Evolutionary conservation across 176 grass and related monocot genomes (phyloP).

Genomic region (Rhynchospora tenuis): DNA sequence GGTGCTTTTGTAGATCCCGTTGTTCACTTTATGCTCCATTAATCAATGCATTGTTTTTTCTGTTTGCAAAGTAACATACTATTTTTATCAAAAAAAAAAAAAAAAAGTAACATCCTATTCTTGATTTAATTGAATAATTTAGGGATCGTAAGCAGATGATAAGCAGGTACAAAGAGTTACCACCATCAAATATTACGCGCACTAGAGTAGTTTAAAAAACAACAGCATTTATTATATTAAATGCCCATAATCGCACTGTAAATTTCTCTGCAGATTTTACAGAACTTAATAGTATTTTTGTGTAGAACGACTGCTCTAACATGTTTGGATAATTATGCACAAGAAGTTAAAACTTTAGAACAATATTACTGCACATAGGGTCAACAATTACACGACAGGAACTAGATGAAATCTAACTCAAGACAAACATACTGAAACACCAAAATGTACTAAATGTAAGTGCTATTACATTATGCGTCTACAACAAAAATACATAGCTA

Average conservation of each 20-base stretch:
- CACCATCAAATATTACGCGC: neutral
- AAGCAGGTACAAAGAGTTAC: neutral
- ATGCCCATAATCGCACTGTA: neutral
- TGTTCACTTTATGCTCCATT: too few relatives aligned
- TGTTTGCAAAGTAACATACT: neutral
- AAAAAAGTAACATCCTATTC: too few relatives aligned
- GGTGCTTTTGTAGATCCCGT: too few relatives aligned
- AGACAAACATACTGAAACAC: neutral
- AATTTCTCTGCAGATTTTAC: neutral
- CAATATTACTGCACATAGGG: neutral
- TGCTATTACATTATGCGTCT: neutral
- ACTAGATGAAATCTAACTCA: neutral
- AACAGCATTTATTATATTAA: neutral
- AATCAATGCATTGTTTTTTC: too few relatives aligned
- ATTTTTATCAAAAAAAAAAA: too few relatives aligned
- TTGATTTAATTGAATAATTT: too few relatives aligned
- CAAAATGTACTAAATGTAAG: slow-evolving; percentile 2
- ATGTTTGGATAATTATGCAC: neutral
- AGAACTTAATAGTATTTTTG: neutral
- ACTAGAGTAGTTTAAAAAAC: neutral
- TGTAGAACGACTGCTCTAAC: neutral
- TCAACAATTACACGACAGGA: slow-evolving; percentile 1
- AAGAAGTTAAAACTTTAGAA: neutral
- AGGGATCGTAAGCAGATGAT: neutral
- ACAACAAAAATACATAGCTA: neutral